Conservation (phyloP, 2,329 filamentous ascomycete species). For the Arthrobotrys entomopaga region DNA sequence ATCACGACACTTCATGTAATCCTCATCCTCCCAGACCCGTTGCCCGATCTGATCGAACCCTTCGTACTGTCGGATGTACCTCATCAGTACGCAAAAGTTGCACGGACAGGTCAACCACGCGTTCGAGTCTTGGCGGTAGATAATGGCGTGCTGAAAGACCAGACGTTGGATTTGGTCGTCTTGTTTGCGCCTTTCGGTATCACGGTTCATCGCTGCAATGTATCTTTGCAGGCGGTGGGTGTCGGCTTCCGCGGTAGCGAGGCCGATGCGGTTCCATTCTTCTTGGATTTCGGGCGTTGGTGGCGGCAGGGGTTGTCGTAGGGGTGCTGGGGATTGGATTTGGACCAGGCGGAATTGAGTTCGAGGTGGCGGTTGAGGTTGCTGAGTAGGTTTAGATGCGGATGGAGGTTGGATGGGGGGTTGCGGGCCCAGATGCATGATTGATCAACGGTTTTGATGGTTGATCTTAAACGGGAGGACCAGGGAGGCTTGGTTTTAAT, state of each 20-base stretch:
- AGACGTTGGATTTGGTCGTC: constrained; percentile 11
- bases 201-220: constrained; percentile 19
- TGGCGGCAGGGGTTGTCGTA: neutral
- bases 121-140: constrained; percentile 3
- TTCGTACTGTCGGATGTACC: constrained; percentile 20
- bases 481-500: neutral
- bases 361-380: neutral
- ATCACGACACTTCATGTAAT: constrained; percentile 13
- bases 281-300: constrained; percentile 3
- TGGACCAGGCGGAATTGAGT: neutral
- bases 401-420: neutral
- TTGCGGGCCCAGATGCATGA: neutral
- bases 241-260: constrained; percentile 4
- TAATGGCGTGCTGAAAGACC: constrained; percentile 14
- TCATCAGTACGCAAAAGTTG: constrained; percentile 22
- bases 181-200: constrained; percentile 18
- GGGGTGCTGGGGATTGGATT: neutral
- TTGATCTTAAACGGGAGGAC: neutral
- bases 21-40: constrained; percentile 17
- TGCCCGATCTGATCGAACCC: constrained; percentile 6
- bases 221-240: constrained; percentile 15
- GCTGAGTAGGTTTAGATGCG: too few relatives aligned
- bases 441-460: neutral
- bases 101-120: constrained; percentile 24
- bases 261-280: constrained; percentile 10